A percentile compares a stretch with the other conserved stretches of the same genome.
These are phyloP conservation scores for Saturnispora serradocipensis DNA, from an alignment of 805 yeast species.

Conservation along the genomic window DNA sequence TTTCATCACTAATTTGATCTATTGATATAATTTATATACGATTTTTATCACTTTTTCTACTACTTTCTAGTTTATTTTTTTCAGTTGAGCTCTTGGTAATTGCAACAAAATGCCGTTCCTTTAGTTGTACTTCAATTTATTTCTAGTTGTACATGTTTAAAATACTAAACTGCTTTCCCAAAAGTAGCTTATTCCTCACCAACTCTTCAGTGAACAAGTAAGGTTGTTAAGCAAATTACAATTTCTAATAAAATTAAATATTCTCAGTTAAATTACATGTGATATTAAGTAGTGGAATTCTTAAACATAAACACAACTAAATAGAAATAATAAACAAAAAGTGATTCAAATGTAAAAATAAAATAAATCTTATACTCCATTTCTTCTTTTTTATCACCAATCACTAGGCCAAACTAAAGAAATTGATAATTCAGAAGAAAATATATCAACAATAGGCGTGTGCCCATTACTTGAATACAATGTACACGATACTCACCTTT, in stretches of 20 bases:
- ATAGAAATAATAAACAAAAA: background rate
- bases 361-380: background rate
- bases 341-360: background rate
- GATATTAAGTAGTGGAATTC: background rate
- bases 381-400: background rate
- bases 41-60: background rate
- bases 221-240: too few relatives aligned
- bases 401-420: background rate
- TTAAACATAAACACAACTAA: background rate
- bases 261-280: too few relatives aligned
- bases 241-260: too few relatives aligned
- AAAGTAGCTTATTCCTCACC: too few relatives aligned
- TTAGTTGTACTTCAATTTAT: too few relatives aligned
- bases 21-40: background rate
- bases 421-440: background rate
- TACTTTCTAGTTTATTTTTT: conserved; percentile 1
- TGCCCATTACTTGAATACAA: background rate
- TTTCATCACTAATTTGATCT: conserved; percentile 72
- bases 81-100: background rate
- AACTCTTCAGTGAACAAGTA: too few relatives aligned
- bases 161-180: too few relatives aligned
- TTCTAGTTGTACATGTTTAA: too few relatives aligned
- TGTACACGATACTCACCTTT: background rate
- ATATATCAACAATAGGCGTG: background rate
- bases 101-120: background rate